These are phyloP conservation scores for Dendrobium chrysotoxum DNA, from an alignment of 106 monocot genomes.

Conservation along the genomic window DNA sequence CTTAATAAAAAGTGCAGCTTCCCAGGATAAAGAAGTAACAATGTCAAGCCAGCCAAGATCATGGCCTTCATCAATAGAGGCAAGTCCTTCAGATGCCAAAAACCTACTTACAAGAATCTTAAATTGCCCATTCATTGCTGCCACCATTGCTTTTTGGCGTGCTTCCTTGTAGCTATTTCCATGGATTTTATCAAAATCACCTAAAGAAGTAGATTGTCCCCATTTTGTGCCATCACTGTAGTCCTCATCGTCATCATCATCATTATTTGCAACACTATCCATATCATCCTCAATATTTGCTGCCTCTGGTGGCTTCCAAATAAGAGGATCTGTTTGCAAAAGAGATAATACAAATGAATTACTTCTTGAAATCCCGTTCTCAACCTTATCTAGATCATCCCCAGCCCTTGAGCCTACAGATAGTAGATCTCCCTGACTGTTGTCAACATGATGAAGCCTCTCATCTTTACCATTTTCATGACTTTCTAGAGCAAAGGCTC, in stretches of 20 bases:
- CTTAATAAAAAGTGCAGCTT: slow-evolving; percentile 75
- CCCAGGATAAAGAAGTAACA: slow-evolving; percentile 79
- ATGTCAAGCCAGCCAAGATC: slow-evolving; percentile 69
- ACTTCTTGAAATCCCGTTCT: slow-evolving; percentile 8
- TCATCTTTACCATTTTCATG: slow-evolving; percentile 12
- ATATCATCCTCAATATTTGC: slow-evolving; percentile 52
- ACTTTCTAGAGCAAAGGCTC: not conserved
- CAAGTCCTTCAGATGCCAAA: slow-evolving; percentile 69
- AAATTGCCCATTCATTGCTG: slow-evolving; percentile 87
- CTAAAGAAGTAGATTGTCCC: slow-evolving; percentile 47
- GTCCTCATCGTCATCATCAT: slow-evolving; percentile 69
- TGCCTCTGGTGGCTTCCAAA: slow-evolving; percentile 86
- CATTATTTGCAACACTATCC: slow-evolving; percentile 62
- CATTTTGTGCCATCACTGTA: slow-evolving; percentile 60
- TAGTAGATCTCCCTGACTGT: slow-evolving; percentile 23
- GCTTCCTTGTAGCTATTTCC: slow-evolving; percentile 45
- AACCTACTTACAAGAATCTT: slow-evolving; percentile 73
- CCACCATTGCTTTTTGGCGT: slow-evolving; percentile 71
- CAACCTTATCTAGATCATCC: slow-evolving; percentile 33
- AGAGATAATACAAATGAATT: slow-evolving; percentile 13
- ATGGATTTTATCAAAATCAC: slow-evolving; percentile 29
- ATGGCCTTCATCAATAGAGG: slow-evolving; percentile 15
- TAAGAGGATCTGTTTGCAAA: slow-evolving; percentile 29
- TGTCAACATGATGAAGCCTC: slow-evolving; percentile 6
- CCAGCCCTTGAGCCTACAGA: slow-evolving; percentile 10